Base-by-base conservation (phyloP, 75 land plant species). In the Pseudotsuga menziesii region DNA sequence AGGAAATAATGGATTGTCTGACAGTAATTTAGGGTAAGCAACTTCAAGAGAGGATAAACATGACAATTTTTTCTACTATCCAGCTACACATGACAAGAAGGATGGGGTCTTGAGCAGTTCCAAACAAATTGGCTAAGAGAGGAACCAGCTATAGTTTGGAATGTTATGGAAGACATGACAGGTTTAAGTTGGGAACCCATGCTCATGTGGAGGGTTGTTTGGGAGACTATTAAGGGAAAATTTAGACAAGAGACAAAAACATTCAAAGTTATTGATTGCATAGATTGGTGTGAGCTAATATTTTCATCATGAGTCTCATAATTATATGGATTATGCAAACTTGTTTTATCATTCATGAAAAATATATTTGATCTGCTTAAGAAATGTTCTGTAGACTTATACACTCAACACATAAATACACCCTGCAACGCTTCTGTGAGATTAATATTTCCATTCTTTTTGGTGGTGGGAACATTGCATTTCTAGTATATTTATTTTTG, bases 161-260 rank as follows among this genome's bases (percentile, higher is more conserved):
- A 86, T 76, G 92, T 94, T 20, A 76, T 87, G 41, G 86, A 89
- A 44, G 88, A 81, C 20, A 80, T 85, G 32, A 80, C 87, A 56
- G 89, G 91, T 57, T 78, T 94, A 57, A 93, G 90, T 80, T 93
- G 96, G 96, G 94, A 91, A 55, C 96, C 96, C 15, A 89, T 83
- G 87, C 88, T 90, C 59, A 88, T 95, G 88, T 90, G 91, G 97
- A 89, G 97, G 48, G 99, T 94, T 52, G 70, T 96, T 4, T 78
- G 97, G 69, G 92, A 90, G 73, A 83, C 76, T 26, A 75, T 71
- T 16, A 77, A 88, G 41, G 58, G 69, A 35, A 78, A 78, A 41
- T 75, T 69, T 26, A 80, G 72, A 26, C 80, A 80, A 55, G 85
- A 88, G 22, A 73, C 80, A 35, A 81, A 82, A 64, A 80, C 77